Evolutionary conservation across 2,329 filamentous ascomycete species (phyloP), one percentile per base, ranked within the genome.

Genomic region (Monosporascus sp.): DNA sequence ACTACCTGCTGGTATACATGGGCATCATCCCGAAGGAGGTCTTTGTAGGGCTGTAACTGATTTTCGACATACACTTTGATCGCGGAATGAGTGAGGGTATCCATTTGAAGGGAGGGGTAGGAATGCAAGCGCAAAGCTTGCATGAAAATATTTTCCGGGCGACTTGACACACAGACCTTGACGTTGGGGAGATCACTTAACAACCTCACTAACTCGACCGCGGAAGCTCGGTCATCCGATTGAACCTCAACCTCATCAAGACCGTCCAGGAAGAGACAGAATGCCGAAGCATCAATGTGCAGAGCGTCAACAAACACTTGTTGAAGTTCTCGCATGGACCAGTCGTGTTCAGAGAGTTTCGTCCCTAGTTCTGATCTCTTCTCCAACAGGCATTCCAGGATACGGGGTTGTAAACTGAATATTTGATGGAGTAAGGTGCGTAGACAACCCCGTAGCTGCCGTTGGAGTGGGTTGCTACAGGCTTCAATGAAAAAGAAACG

Each of bases 281-380:
- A 50, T 22, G 51, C 49, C 16, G 43, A 37, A 9, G 17, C 19
- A 19, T 22, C 47, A 7, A 40, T 14, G 26, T 22, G 38, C 7
- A 57, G 47, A 41, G 36, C 48, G 11, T 41, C 19, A 6, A 38
- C 7, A 11, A 59, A 36, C 11, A 34, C n/a, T 22, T 49, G 36
- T n/a, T 11, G 22, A 20, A 59, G 55, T 24, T 56, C 55, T 11
- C 47, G 22, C 27, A 54, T 2, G 11, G 55, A 50, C 57, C 55
- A 59, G 48, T 59, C 57, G 36, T 59, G 55, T 22, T 53, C 57
- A 4, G 57, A 57, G 3, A 40, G 16, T 34, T 57, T 59, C 19
- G 27, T 43, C 45, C 4, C 7, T 17, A 57, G 37, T 9, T 40
- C 37, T 14, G 55, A 50, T 22, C 2, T 19, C 3, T 40, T 7